Base-by-base conservation (phyloP, 2,329 filamentous ascomycete species). In the Orbilia blumenaviensis region DNA sequence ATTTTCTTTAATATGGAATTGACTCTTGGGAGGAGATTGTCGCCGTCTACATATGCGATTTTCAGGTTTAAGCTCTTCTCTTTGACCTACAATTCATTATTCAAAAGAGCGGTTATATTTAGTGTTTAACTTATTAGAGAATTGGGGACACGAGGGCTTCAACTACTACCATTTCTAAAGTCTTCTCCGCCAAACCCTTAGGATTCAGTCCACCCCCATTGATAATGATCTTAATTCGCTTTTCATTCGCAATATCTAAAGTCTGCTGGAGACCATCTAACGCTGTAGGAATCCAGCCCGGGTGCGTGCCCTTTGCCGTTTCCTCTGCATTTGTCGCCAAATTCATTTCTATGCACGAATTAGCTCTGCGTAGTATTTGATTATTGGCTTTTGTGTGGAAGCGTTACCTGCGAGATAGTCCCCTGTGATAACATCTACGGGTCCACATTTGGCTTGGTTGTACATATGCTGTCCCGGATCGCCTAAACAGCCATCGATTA, bases 191-290 rank as follows among this genome's bases (percentile, higher is more conserved):
- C 14, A 89, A 79, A 0, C 84, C 86, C 68, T 83, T 83, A 0
- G 88, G 88, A 68, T 89, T 86, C 14, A 86, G 83, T 1, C 85
- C 86, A 0, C 88, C 88, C 1, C 87, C 87, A 78, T 89, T 88
- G 66, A 88, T 82, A 36, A 88, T 83, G 10, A 89, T 82, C 74
- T 86, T 87, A 81, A 88, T 88, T 0, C 83, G 79, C 73, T 86
- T 85, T 56, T 85, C 81, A 1, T 83, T 81, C 76, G 86, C 82
- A 4, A 86, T 79, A 2, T 85, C 81, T 2, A 88, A 10, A 12
- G 46, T 50, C 83, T 0, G 83, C 46, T 50, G 21, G 14, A 50
- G 21, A 6, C 54, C 54, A 42, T 60, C 54, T 5, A 23, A 9
- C 2, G 54, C 54, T 2, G 54, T 60, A 14, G 23, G 54, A 16